Percentiles rank a stretch among this genome's conserved stretches.
Evolutionary conservation across 768 basidiomycete genomes (phyloP).

Genomic region (Russula earlei): DNA sequence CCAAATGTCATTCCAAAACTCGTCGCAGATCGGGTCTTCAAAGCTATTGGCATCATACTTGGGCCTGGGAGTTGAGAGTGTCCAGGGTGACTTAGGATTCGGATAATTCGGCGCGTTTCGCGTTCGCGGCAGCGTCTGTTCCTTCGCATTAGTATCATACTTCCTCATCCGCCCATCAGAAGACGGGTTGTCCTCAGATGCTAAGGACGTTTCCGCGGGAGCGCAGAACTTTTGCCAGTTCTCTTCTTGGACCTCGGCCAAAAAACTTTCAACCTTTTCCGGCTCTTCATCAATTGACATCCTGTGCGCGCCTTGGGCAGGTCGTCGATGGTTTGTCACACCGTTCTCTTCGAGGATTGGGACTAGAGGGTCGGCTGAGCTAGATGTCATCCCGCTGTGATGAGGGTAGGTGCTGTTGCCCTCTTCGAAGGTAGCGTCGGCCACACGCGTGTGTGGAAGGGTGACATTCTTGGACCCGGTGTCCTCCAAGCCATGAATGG

Average conservation of each 20-base stretch:
- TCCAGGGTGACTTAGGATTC: slow-evolving; percentile 47
- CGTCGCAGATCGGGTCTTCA: slow-evolving; percentile 79
- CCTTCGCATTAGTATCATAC: slow-evolving; percentile 38
- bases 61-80: slow-evolving; percentile 58
- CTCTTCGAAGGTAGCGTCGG: slow-evolving; percentile 38
- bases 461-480: slow-evolving; percentile 28
- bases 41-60: slow-evolving; percentile 68
- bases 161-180: slow-evolving; percentile 38
- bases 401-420: slow-evolving; percentile 45
- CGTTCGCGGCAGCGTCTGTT: slow-evolving; percentile 40
- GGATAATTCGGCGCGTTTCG: slow-evolving; percentile 47
- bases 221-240: slow-evolving; percentile 44
- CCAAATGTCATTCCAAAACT: slow-evolving; percentile 90
- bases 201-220: slow-evolving; percentile 42
- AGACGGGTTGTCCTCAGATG: slow-evolving; percentile 36
- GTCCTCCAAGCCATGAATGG: slow-evolving; percentile 32
- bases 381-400: slow-evolving; percentile 41
- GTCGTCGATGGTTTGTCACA: slow-evolving; percentile 33
- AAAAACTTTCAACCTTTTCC: slow-evolving; percentile 11
- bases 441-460: slow-evolving; percentile 30
- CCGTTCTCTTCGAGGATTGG: slow-evolving; percentile 65
- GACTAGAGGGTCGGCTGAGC: slow-evolving; percentile 53
- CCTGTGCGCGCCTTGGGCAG: slow-evolving; percentile 5
- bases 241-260: slow-evolving; percentile 29
- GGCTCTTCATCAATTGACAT: neutral